Evolutionary conservation across 305 asterid genomes (phyloP).

Genomic region (Rubia tinctorum): DNA sequence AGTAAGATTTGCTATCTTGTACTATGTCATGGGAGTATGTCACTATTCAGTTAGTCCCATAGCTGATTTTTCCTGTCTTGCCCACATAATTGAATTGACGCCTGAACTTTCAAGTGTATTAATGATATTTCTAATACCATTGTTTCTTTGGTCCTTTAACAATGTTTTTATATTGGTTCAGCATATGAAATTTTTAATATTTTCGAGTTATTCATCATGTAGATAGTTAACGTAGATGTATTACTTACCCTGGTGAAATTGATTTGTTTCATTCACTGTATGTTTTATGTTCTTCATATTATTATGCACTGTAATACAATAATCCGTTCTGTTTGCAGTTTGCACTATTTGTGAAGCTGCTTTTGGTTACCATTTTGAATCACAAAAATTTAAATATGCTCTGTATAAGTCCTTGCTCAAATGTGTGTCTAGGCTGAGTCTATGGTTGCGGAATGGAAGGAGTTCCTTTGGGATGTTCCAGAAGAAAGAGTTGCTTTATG

Average conservation of each 20-base stretch:
- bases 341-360: background rate
- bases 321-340: background rate
- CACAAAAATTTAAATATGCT: conserved; percentile 4
- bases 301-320: background rate
- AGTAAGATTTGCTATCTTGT: background rate
- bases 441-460: conserved; percentile 98
- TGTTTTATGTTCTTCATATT: background rate
- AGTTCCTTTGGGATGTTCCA: conserved; percentile 97
- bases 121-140: background rate
- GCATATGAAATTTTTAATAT: background rate
- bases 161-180: background rate
- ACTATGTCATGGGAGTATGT: background rate
- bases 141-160: background rate
- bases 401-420: conserved; percentile 26
- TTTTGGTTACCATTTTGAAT: background rate
- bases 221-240: background rate
- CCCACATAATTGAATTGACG: background rate
- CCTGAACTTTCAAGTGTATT: background rate
- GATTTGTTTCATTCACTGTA: background rate
- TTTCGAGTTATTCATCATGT: conserved; percentile 2
- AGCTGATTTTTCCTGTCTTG: background rate
- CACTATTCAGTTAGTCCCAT: background rate
- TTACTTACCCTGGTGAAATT: background rate
- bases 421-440: conserved; percentile 76
- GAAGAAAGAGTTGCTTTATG: conserved; percentile 97